These are phyloP conservation scores for Pulveroboletus ravenelii DNA, from an alignment of 768 basidiomycete genomes.

Conservation along the genomic window DNA sequence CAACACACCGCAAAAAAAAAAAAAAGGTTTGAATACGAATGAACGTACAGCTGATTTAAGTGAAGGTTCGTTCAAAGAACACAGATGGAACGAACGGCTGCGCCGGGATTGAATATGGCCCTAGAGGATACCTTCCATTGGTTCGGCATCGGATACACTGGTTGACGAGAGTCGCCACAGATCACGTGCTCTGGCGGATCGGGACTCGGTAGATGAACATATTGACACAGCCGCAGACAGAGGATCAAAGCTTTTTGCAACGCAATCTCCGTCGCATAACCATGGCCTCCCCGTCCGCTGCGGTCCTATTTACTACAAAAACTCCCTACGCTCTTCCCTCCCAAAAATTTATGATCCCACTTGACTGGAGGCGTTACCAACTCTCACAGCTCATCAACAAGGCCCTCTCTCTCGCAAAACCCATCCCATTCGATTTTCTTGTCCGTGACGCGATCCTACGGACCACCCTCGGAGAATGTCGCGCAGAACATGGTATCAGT, in stretches of 20 bases:
- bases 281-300: conserved; percentile 9
- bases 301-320: conserved; percentile 19
- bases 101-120: too few relatives aligned
- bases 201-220: background rate
- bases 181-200: too few relatives aligned
- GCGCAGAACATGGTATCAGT: background rate
- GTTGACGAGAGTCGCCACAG: too few relatives aligned
- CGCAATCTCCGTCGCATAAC: background rate
- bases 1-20: too few relatives aligned
- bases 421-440: conserved; percentile 91
- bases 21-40: too few relatives aligned
- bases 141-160: too few relatives aligned
- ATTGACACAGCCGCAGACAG: background rate
- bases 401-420: conserved; percentile 58
- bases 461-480: conserved; percentile 39
- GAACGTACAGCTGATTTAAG: too few relatives aligned
- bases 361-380: conserved; percentile 89
- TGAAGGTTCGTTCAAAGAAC: too few relatives aligned
- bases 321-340: conserved; percentile 36
- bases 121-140: too few relatives aligned
- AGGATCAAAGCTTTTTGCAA: too few relatives aligned
- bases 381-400: conserved; percentile 97
- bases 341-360: conserved; percentile 91
- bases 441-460: conserved; percentile 74
- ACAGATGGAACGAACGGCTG: too few relatives aligned